Conservation (phyloP, 2,329 filamentous ascomycete species). For the Fusarium cyanostomum region DNA sequence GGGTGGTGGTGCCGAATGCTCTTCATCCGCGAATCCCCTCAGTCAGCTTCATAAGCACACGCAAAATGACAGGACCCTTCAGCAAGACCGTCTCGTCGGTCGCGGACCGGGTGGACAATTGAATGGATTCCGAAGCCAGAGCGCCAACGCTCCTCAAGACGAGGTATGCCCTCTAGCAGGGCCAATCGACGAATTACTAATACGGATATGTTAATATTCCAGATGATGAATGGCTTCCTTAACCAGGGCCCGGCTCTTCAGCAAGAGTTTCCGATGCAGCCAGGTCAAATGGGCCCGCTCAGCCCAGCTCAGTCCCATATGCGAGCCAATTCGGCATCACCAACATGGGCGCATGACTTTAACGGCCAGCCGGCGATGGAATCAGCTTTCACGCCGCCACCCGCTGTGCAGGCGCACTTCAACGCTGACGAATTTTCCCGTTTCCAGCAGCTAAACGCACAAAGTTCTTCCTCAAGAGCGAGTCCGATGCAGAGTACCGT, state of each 20-base stretch:
- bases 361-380: slow-evolving; percentile 74
- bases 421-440: slow-evolving; percentile 85
- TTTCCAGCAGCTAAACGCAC: slow-evolving; percentile 79
- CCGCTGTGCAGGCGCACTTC: slow-evolving; percentile 69
- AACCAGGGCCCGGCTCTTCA: slow-evolving; percentile 75
- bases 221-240: slow-evolving; percentile 96
- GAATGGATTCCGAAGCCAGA: slow-evolving; percentile 80
- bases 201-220: slow-evolving; percentile 21
- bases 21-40: slow-evolving; percentile 92
- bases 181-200: slow-evolving; percentile 43
- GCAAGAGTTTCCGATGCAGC: slow-evolving; percentile 63
- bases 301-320: slow-evolving; percentile 62
- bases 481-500: slow-evolving; percentile 67
- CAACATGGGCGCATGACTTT: slow-evolving; percentile 64
- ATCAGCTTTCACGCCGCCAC: slow-evolving; percentile 69
- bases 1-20: slow-evolving; percentile 94
- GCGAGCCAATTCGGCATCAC: slow-evolving; percentile 63
- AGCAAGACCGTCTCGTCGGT: slow-evolving; percentile 87
- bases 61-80: slow-evolving; percentile 93
- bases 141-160: slow-evolving; percentile 76
- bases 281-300: slow-evolving; percentile 56
- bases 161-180: slow-evolving; percentile 61
- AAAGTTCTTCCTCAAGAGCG: slow-evolving; percentile 60
- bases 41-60: slow-evolving; percentile 98
- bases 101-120: slow-evolving; percentile 75